Percentiles rank a stretch among this genome's conserved stretches.
Conservation (phyloP, 2,329 filamentous ascomycete genomes). For the Hypomyces rosellus region DNA sequence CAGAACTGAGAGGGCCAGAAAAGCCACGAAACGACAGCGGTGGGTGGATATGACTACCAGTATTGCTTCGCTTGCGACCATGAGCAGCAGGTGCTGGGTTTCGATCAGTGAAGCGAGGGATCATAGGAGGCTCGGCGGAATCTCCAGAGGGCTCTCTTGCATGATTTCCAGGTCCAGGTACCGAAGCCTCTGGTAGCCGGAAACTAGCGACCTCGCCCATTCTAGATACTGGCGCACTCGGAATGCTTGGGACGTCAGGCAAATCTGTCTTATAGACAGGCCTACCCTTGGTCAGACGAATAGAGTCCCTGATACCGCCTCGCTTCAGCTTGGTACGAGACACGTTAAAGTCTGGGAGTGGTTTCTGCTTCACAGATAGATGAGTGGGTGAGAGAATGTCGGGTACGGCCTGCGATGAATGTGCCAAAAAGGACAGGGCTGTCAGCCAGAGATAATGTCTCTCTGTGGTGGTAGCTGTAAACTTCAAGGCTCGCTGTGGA, state of each 20-base stretch:
- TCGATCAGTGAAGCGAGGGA: conserved; percentile 62
- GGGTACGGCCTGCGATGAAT: conserved; percentile 75
- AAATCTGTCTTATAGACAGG: conserved; percentile 47
- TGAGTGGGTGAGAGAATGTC: conserved; percentile 57
- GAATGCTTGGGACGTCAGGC: conserved; percentile 26
- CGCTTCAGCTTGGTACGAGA: conserved; percentile 43
- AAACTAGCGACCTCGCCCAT: conserved; percentile 32
- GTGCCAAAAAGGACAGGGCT: conserved; percentile 87
- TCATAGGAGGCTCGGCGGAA: conserved; percentile 63
- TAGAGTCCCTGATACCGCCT: conserved; percentile 73
- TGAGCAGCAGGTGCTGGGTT: conserved; percentile 47
- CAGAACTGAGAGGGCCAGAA: conserved; percentile 47
- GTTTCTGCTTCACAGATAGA: conserved; percentile 31
- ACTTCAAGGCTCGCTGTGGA: conserved; percentile 88
- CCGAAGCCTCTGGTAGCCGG: conserved; percentile 35
- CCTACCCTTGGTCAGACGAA: conserved; percentile 74
- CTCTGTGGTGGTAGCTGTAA: conserved; percentile 76
- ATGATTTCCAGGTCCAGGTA: conserved; percentile 28
- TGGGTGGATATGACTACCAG: conserved; percentile 65
- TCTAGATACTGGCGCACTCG: conserved; percentile 30
- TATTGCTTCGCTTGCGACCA: conserved; percentile 83
- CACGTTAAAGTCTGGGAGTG: conserved; percentile 46
- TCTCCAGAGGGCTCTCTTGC: conserved; percentile 48
- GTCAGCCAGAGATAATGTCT: conserved; percentile 94
- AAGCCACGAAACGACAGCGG: conserved; percentile 74